A percentile compares a stretch with the other conserved stretches of the same genome.
phyloP scores from a whole-genome alignment of 768 basidiomycete species.

The Kwoniella sp. region DNA sequence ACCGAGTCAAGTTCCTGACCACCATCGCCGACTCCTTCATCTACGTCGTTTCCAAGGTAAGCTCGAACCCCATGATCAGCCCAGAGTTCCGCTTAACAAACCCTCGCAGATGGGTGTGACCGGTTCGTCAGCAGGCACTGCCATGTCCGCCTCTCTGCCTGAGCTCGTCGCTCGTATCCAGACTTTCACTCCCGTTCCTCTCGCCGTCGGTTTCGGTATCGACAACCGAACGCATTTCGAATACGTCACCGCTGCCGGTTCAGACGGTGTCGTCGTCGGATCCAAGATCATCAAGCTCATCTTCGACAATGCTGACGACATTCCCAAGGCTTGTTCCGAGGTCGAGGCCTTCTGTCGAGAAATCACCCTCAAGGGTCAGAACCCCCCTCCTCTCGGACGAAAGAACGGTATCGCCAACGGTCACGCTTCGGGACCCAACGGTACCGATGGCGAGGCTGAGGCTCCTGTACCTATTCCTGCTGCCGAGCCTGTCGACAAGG shows the following conservation, averaged over 20 bases:
- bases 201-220: constrained; percentile 96
- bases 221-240: constrained; percentile 86
- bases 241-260: constrained; percentile 75
- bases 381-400: constrained; percentile 24
- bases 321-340: constrained; percentile 34
- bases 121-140: constrained; percentile 68
- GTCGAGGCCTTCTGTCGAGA: constrained; percentile 62
- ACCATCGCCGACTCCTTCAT: constrained; percentile 96
- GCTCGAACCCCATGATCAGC: constrained; percentile 5
- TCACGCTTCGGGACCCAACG: constrained; percentile 14
- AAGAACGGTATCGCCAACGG: constrained; percentile 35
- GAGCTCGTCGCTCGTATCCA: constrained; percentile 79
- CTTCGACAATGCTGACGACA: constrained; percentile 58
- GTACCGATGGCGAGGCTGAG: background rate
- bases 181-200: constrained; percentile 68
- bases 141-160: constrained; percentile 71
- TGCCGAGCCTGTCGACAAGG: constrained; percentile 26
- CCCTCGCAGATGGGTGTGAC: constrained; percentile 86
- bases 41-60: constrained; percentile 93
- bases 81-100: background rate
- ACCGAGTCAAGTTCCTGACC: constrained; percentile 82
- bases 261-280: constrained; percentile 92
- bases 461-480: constrained; percentile 36
- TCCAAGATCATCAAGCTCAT: constrained; percentile 78
- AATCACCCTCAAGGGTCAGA: constrained; percentile 57